Evolutionary conservation across 2,329 filamentous ascomycete genomes (phyloP), one percentile per base, ranked within the genome.

Genomic region (Diaporthe sp.): DNA sequence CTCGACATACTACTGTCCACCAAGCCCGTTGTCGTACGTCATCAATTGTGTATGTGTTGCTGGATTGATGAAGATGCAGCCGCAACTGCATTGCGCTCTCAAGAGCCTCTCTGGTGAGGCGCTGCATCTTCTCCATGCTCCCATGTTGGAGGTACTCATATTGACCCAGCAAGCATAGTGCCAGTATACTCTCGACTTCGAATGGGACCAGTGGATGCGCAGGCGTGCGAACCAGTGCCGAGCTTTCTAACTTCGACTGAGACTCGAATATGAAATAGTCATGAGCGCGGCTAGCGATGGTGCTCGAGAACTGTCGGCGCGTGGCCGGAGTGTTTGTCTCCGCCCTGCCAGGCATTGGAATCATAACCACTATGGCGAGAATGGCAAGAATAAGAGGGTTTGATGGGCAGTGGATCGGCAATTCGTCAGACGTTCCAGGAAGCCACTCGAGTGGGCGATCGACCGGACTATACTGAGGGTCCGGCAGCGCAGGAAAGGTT

Each of bases 1-100:
- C 55, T 59, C 5, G 32, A 39, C 55, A 59, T 59, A 59, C 55
- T 59, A 39, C 55, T 22, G 55, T 59, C 55, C 55, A 59, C 55
- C 55, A 59, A 25, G 55, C 55, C 19, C 55, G 6, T 25, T 39
- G 55, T 19, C 55, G 55, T 37, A 12, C 55, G 22, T 59, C 55
- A 35, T 59, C 22, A 37, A 39, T 7, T 59, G 6, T 39, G 19
- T 19, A 56, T 35, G 10, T 7, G 3, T 35, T 35, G 17, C 19
- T 32, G 19, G 30, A n/a, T n/a, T 8, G 8, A 4, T 35, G 30
- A 13, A 35, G 27, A n/a, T 56, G 53, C 15, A 56, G 17, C 30
- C n/a, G 30, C 53, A 56, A n/a, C 27, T 15, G 53, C 3, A 56
- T 35, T 35, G 53, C 53, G 19, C 30, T 3, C 30, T 56, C 53